Evolutionary conservation across 345 rosid genomes (phyloP).

Genomic region (Psidium guajava): DNA sequence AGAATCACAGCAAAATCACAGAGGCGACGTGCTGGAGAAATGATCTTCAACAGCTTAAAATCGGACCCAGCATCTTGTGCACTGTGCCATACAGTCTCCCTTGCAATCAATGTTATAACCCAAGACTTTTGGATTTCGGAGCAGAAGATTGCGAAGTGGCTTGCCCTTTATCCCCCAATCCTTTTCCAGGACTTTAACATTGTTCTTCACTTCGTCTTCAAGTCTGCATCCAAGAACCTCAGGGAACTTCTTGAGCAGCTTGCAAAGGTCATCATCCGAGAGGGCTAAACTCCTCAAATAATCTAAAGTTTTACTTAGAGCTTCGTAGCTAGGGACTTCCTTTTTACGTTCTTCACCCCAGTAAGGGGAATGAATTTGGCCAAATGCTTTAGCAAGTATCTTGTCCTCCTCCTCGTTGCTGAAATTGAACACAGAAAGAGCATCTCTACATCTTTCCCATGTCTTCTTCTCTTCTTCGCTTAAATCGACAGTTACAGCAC

Average conservation of each 20-base stretch:
- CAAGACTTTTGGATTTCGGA: conserved; percentile 80
- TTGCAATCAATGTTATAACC: conserved; percentile 89
- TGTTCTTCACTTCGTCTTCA: conserved; percentile 59
- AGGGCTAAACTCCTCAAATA: conserved; percentile 56
- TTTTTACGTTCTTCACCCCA: conserved; percentile 76
- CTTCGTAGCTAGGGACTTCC: conserved; percentile 52
- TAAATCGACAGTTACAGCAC: conserved; percentile 22
- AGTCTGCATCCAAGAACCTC: conserved; percentile 78
- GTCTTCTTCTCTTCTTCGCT: conserved; percentile 41
- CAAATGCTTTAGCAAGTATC: conserved; percentile 85
- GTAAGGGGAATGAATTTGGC: conserved; percentile 70
- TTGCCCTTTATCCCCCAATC: conserved; percentile 85
- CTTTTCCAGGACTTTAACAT: conserved; percentile 54
- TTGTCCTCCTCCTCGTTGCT: conserved; percentile 62
- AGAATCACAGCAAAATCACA: not conserved
- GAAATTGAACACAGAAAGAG: conserved; percentile 50
- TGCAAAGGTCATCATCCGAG: conserved; percentile 47
- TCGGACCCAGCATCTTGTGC: conserved; percentile 94
- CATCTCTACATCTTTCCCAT: conserved; percentile 80
- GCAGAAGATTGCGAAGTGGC: conserved; percentile 50
- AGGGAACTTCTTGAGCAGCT: conserved; percentile 80
- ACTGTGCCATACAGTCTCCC: conserved; percentile 86
- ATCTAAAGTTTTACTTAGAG: conserved; percentile 38
- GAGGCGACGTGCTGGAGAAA: not conserved
- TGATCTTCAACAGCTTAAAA: conserved; percentile 21